Evolutionary conservation across 2,329 filamentous ascomycete species (phyloP).

Genomic region (Leptoxyphium fumago): DNA sequence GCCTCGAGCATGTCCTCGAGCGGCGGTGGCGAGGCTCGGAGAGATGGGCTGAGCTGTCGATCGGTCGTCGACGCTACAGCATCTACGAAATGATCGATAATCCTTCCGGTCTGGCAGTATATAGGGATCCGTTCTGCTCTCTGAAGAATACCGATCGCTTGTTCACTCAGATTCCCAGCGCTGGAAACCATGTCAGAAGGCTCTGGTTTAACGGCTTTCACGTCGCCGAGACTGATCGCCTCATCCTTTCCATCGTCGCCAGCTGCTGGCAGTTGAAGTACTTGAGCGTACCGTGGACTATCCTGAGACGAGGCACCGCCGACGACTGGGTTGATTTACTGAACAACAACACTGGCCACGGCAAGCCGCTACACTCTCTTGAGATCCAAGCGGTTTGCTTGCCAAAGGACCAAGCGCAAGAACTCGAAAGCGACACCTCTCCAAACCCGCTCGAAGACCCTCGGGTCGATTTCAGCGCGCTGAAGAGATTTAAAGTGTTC

Average conservation of each 20-base stretch:
- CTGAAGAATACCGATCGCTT: conserved; percentile 33
- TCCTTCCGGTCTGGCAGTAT: conserved; percentile 33
- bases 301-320: conserved; percentile 33
- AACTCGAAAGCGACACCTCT: conserved; percentile 24
- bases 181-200: conserved; percentile 35
- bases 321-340: conserved; percentile 35
- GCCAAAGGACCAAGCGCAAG: conserved; percentile 28
- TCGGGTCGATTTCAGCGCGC: conserved; percentile 32
- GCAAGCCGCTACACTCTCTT: conserved; percentile 32
- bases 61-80: conserved; percentile 25
- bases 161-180: conserved; percentile 29
- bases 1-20: conserved; percentile 37
- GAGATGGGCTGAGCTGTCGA: conserved; percentile 36
- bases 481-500: conserved; percentile 39
- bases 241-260: conserved; percentile 34
- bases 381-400: conserved; percentile 38
- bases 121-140: conserved; percentile 36
- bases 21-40: conserved; percentile 38
- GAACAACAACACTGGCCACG: conserved; percentile 22
- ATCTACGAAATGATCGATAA: conserved; percentile 35
- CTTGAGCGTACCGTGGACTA: conserved; percentile 39
- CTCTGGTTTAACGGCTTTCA: conserved; percentile 43
- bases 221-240: conserved; percentile 33
- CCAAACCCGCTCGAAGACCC: conserved; percentile 27
- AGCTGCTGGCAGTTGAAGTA: conserved; percentile 33